Evolutionary conservation across 1,284 basidiomycete genomes (phyloP), one percentile per base, ranked within the genome.

Genomic region (Tetrapyrgos nigripes): DNA sequence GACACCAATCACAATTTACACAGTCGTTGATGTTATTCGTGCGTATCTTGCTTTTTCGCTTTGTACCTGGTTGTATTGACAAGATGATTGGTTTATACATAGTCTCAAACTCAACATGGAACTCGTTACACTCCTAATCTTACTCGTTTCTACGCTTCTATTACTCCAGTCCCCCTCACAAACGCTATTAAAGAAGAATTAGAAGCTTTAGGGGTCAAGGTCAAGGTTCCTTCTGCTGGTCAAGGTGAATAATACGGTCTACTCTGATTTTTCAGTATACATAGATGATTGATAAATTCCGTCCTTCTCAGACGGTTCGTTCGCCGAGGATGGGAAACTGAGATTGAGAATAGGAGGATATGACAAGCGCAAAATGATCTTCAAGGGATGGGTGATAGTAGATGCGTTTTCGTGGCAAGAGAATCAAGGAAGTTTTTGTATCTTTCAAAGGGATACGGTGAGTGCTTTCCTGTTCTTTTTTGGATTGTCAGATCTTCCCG

Each of bases 41-140:
- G 62, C 55, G 83, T 48, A 26, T 43, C 4, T 24, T 26, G 28
- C 27, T 46, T 4, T 53, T 17, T 59, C 50, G 48, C 37, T 53
- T 28, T 44, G 55, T 52, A 27, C 19, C 45, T 45, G 14, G 45
- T 14, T 28, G 11, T 8, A 13, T 5, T 27, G 5, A 44, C 8
- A 5, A 19, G 28, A 35, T 35, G 19, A 9, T 45, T 47, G 37
- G 55, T 45, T 19, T 21, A 21, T 8, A 59, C 28, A 0, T 47
- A 92, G 90, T 89, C 90, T 0, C 91, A 93, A 80, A 91, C 90
- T 0, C 89, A 91, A 73, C 74, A 74, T 1, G 91, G 91, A 3
- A 76, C 72, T 23, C 81, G 86, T 8, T 92, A 92, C 66, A 86
- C 79, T 0, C 88, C 88, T 0, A 81, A 86, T 56, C 79, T 92